These are phyloP conservation scores for Rosellinia necatrix DNA, from an alignment of 2,329 filamentous ascomycete species.

Conservation along the genomic window DNA sequence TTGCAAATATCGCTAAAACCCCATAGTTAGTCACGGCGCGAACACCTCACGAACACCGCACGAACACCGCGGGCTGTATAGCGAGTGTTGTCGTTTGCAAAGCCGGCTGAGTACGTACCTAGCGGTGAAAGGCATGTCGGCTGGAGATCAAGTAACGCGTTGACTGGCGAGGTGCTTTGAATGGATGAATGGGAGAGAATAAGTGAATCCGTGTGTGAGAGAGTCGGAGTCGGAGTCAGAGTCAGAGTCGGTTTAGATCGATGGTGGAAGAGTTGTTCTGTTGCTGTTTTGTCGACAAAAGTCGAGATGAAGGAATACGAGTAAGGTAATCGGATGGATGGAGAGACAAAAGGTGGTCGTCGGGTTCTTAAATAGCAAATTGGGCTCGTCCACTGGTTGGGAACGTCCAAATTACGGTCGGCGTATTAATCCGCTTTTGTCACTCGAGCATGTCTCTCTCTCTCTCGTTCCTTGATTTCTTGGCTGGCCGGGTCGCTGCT, in stretches of 20 bases:
- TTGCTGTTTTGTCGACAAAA: too few species aligned
- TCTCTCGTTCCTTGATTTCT: conserved; percentile 17
- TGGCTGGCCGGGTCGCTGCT: conserved; percentile 23
- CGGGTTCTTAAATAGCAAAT: conserved; percentile 21
- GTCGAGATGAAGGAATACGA: too few species aligned
- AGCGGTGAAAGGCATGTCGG: conserved; percentile 61
- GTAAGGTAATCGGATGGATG: background rate
- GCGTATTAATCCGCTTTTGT: conserved; percentile 20
- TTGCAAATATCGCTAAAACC: conserved; percentile 61
- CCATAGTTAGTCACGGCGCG: conserved; percentile 5
- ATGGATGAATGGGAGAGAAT: background rate
- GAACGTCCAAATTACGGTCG: conserved; percentile 11
- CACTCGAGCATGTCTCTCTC: conserved; percentile 15
- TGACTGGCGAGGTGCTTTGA: background rate
- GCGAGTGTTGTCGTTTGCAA: background rate
- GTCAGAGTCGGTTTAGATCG: background rate
- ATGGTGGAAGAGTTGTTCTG: background rate
- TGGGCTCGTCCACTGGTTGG: conserved; percentile 10
- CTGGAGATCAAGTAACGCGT: background rate
- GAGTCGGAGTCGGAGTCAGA: too few species aligned
- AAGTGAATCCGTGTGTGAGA: background rate
- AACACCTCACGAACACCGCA: background rate
- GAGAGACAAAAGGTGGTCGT: background rate
- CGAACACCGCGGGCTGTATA: too few species aligned
- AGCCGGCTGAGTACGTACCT: conserved; percentile 49